Evolutionary conservation across 768 basidiomycete genomes (phyloP).

Genomic region (Mycena belliarum): DNA sequence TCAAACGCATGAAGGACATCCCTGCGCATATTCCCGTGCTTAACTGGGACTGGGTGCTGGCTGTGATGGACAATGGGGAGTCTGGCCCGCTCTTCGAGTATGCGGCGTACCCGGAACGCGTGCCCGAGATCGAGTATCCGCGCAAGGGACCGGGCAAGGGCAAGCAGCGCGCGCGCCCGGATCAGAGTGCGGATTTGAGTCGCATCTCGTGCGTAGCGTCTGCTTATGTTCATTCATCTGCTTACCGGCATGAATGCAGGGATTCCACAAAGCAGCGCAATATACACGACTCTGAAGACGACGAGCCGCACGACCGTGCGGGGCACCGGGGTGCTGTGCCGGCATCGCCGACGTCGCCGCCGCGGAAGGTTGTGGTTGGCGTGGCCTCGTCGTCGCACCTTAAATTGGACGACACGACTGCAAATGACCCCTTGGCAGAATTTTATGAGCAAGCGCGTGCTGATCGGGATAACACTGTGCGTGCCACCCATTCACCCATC

Average conservation of each 20-base stretch:
- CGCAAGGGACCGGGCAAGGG: conserved; percentile 31
- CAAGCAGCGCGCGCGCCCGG: conserved; percentile 6
- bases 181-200: conserved; percentile 36
- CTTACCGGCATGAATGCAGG: conserved; percentile 28
- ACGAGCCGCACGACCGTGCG: conserved; percentile 12
- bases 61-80: conserved; percentile 28
- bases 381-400: conserved; percentile 11
- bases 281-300: conserved; percentile 25
- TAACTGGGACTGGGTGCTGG: conserved; percentile 61
- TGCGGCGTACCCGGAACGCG: conserved; percentile 49
- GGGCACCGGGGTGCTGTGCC: conserved; percentile 15
- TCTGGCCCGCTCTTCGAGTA: conserved; percentile 22
- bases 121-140: conserved; percentile 24
- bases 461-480: conserved; percentile 45
- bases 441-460: conserved; percentile 63
- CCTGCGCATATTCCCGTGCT: conserved; percentile 67
- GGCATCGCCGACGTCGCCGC: conserved; percentile 13
- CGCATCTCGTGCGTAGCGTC: conserved; percentile 46
- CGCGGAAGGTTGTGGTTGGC: not conserved
- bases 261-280: conserved; percentile 30
- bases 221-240: not conserved
- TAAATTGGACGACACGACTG: not conserved
- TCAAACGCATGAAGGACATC: conserved; percentile 55
- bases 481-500: conserved; percentile 17
- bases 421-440: conserved; percentile 61